Evolutionary conservation across 345 rosid species (phyloP), one percentile per base, ranked within the genome.

Genomic region (Lumnitzera racemosa): DNA sequence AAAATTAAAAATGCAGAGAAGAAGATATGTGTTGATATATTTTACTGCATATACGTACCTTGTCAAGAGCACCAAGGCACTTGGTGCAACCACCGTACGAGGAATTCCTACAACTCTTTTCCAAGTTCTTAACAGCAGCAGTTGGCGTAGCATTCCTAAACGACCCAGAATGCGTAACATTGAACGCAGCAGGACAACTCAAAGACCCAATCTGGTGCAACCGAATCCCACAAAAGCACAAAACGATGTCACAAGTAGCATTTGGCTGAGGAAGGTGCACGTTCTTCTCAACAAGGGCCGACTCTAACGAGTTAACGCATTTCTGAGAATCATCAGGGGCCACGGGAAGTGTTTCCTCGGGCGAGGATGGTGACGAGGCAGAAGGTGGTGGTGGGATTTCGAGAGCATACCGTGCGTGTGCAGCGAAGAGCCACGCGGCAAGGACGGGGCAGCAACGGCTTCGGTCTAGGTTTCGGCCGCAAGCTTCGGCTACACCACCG

Each of bases 371-470:
- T 11, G 88, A 71, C 13, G 89, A 67, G 24, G 88, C 81, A 12
- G 83, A 76, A 58, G 83, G 78, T 1, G 77, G 72, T 17, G 61
- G 61, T 10, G 47, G 51, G 5, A 88, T 62, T 73, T 86, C 85
- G 1, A 95, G 91, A 55, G 99, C 99, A 13, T 82, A 81, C 56
- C 88, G 71, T 15, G 99, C 92, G 61, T 90, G 99, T 59, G 99
- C 99, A 3, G 99, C 99, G 68, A 83, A 95, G 54, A 95, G 89
- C 99, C 99, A 95, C 0, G 99, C 99, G 3, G 94, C 97, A 7
- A 95, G 62, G 15, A 95, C 99, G 2, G 99, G 99, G 64, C 99
- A 95, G 76, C 99, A 95, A 5, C 99, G 86, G 70, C 95, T 80
- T 16, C 99, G 80, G 84, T 95, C 99, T 10, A 95, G 87, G 79